Evolutionary conservation across 2,329 filamentous ascomycete genomes (phyloP).

Genomic region (Xylariaceae sp.): DNA sequence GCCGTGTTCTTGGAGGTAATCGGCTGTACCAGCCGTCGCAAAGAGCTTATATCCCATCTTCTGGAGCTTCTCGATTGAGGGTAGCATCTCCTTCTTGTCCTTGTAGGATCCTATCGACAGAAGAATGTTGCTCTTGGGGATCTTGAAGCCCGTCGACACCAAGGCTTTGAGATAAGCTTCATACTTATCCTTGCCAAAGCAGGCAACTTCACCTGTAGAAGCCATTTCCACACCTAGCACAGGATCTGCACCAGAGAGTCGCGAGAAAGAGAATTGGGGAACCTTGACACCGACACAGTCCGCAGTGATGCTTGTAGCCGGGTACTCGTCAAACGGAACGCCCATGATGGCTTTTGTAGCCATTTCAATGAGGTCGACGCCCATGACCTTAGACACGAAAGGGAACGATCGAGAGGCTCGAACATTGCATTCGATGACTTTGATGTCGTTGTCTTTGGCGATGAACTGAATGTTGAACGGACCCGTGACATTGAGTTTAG

Average conservation of each 20-base stretch:
- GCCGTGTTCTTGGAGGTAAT: conserved; percentile 90
- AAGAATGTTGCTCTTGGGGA: conserved; percentile 92
- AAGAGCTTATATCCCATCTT: conserved; percentile 93
- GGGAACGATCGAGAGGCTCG: conserved; percentile 94
- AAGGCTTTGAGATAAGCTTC: conserved; percentile 97
- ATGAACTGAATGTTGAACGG: conserved; percentile 99
- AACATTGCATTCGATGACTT: conserved; percentile 99
- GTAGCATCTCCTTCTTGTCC: conserved; percentile 96
- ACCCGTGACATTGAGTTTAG: conserved; percentile 90
- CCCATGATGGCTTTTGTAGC: conserved; percentile 95
- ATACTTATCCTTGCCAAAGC: conserved; percentile 92
- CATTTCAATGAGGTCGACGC: conserved; percentile 96
- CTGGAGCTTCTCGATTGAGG: conserved; percentile 84
- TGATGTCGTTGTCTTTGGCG: conserved; percentile 98
- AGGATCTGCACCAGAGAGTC: conserved; percentile 90
- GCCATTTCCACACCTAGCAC: conserved; percentile 99
- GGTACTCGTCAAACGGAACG: conserved; percentile 77
- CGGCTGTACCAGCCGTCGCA: conserved; percentile 91
- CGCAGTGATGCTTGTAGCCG: conserved; percentile 67
- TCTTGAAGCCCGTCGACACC: conserved; percentile 91
- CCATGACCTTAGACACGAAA: conserved; percentile 98
- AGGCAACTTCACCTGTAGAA: conserved; percentile 96
- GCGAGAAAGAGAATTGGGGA: conserved; percentile 97
- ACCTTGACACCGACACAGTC: conserved; percentile 96
- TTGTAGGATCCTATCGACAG: conserved; percentile 96